Evolutionary conservation across 306 rosid species (phyloP).

Genomic region (Luffa aegyptiaca): DNA sequence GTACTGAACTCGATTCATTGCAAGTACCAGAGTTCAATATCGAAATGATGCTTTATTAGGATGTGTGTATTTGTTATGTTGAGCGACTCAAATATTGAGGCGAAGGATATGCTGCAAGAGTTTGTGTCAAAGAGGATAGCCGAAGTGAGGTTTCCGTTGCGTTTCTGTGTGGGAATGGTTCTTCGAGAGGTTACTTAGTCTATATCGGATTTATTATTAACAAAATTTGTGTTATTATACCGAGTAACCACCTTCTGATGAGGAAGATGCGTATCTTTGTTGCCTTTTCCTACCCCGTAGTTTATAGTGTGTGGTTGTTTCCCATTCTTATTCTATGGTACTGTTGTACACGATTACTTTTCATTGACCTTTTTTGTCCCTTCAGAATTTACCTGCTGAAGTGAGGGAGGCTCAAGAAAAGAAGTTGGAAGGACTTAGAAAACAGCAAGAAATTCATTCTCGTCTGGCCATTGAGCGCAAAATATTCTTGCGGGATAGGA

Average conservation of each 20-base stretch:
- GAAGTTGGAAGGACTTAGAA: constrained; percentile 69
- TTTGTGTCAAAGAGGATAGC: neutral
- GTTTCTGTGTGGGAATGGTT: neutral
- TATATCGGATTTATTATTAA: neutral
- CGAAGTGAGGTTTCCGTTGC: neutral
- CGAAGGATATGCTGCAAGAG: neutral
- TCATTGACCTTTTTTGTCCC: neutral
- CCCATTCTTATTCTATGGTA: neutral
- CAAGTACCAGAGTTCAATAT: neutral
- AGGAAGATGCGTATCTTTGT: neutral
- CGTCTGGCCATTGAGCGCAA: constrained; percentile 81
- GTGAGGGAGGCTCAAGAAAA: constrained; percentile 65
- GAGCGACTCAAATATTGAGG: neutral
- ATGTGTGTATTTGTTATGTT: neutral
- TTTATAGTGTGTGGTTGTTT: neutral
- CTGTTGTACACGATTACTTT: constrained; percentile 5
- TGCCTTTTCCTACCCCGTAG: neutral
- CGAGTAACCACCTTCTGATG: neutral
- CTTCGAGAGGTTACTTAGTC: neutral
- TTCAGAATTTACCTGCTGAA: constrained; percentile 58
- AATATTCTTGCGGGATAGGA: constrained; percentile 66
- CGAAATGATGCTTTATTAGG: neutral
- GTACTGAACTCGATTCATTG: neutral
- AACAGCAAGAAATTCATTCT: constrained; percentile 85
- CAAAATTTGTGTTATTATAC: neutral